Evolutionary conservation across 1,284 basidiomycete genomes (phyloP).

Genomic region (Agaricales sp.): DNA sequence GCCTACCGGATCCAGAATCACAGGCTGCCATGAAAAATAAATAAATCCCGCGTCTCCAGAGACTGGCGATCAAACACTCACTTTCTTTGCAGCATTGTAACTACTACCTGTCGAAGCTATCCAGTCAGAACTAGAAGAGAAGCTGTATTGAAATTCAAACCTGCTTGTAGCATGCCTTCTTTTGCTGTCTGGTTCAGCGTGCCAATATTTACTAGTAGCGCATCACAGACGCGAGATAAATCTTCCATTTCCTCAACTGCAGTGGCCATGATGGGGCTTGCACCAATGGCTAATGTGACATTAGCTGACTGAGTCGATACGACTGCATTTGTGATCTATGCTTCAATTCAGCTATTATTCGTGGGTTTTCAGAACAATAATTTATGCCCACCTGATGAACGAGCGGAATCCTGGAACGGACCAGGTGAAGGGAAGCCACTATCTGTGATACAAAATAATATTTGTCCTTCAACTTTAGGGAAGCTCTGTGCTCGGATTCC

Average conservation of each 20-base stretch:
- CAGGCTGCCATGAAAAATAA: no score
- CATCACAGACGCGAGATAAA: conserved; percentile 57
- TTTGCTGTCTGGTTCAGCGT: conserved; percentile 68
- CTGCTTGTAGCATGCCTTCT: conserved; percentile 81
- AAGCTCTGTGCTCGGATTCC: not conserved
- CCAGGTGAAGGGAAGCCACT: conserved; percentile 32
- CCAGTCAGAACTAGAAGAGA: not conserved
- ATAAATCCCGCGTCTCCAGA: no score
- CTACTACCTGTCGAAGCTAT: not conserved
- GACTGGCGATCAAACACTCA: no score
- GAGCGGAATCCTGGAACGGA: conserved; percentile 52
- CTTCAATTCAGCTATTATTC: not conserved
- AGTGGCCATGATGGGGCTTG: conserved; percentile 91
- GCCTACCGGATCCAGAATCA: conserved; percentile 93
- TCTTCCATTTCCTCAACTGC: conserved; percentile 78
- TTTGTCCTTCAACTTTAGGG: no score
- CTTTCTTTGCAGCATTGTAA: not conserved
- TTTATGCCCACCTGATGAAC: conserved; percentile 61
- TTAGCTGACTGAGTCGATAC: conserved; percentile 90
- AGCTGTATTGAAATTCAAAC: conserved; percentile 22
- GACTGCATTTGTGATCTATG: conserved; percentile 84
- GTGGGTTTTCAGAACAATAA: not conserved
- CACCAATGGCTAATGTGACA: conserved; percentile 81
- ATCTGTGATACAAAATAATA: no score
- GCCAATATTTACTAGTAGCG: conserved; percentile 85